Conservation (phyloP, 2,329 filamentous ascomycete genomes). For the Fusarium odoratissimum region DNA sequence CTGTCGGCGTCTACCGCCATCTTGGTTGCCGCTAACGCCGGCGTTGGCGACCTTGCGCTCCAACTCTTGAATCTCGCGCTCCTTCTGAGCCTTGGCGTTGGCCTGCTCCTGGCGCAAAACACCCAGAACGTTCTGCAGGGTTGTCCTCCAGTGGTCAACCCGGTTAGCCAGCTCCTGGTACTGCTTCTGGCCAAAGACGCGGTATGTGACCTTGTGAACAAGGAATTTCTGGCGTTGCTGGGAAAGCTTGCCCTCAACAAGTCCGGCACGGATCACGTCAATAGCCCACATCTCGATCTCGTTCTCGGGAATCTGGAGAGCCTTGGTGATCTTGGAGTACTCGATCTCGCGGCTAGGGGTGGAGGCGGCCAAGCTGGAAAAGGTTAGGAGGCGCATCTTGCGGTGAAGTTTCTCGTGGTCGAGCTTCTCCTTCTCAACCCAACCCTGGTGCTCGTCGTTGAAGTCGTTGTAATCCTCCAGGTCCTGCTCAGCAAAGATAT, state of each 20-base stretch:
- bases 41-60: constrained; percentile 72
- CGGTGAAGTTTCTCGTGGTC: constrained; percentile 82
- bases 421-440: constrained; percentile 79
- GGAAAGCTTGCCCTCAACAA: constrained; percentile 96
- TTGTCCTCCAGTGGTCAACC: constrained; percentile 90
- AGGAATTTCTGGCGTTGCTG: constrained; percentile 94
- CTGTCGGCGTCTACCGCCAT: constrained; percentile 51
- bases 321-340: constrained; percentile 85
- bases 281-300: constrained; percentile 99
- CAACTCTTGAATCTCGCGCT: constrained; percentile 78
- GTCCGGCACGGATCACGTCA: constrained; percentile 93
- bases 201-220: constrained; percentile 95
- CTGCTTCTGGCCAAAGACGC: constrained; percentile 97
- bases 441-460: constrained; percentile 88
- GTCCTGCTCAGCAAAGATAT: constrained; percentile 94
- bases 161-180: constrained; percentile 94
- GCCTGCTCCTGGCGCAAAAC: constrained; percentile 85
- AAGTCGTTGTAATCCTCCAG: constrained; percentile 97
- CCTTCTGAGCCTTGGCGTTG: constrained; percentile 80
- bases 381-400: constrained; percentile 96
- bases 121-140: constrained; percentile 79
- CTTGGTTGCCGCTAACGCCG: constrained; percentile 51
- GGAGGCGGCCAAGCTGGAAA: constrained; percentile 87
- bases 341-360: constrained; percentile 87
- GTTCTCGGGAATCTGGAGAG: constrained; percentile 82